phyloP scores from a whole-genome alignment of 371 early-diverging fungal genomes.

The Dinochytrium kinnereticum region DNA sequence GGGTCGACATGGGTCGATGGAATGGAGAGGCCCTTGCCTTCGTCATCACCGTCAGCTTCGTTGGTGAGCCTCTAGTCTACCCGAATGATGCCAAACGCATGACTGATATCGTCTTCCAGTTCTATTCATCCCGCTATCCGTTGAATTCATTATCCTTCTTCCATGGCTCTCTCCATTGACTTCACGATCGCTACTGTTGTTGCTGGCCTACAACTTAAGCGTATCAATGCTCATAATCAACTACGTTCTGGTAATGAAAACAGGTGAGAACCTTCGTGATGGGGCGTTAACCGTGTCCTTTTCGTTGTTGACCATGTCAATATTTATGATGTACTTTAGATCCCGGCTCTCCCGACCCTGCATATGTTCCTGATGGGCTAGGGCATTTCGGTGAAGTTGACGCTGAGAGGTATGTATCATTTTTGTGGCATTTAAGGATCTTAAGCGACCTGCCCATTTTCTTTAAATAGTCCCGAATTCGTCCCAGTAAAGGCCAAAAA shows the following conservation, averaged over 20 bases:
- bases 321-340: neutral
- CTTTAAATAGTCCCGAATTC: neutral
- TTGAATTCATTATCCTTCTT: conserved; percentile 1
- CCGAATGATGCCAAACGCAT: too few relatives aligned
- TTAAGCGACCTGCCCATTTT: too few relatives aligned
- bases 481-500: conserved; percentile 7
- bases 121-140: neutral
- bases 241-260: neutral
- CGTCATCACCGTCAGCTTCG: neutral
- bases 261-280: conserved; percentile 1
- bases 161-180: conserved; percentile 5
- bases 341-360: neutral
- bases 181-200: neutral
- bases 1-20: neutral
- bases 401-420: neutral
- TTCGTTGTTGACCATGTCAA: too few relatives aligned
- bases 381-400: conserved; percentile 11
- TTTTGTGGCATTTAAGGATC: too few relatives aligned
- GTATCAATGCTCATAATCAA: neutral
- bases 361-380: neutral
- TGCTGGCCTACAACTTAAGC: neutral
- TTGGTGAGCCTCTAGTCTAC: neutral
- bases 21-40: neutral
- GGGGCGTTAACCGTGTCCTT: too few relatives aligned
- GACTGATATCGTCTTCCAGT: neutral